Evolutionary conservation across 1,139 yeast species (phyloP).

Genomic region (Pichia sp.): DNA sequence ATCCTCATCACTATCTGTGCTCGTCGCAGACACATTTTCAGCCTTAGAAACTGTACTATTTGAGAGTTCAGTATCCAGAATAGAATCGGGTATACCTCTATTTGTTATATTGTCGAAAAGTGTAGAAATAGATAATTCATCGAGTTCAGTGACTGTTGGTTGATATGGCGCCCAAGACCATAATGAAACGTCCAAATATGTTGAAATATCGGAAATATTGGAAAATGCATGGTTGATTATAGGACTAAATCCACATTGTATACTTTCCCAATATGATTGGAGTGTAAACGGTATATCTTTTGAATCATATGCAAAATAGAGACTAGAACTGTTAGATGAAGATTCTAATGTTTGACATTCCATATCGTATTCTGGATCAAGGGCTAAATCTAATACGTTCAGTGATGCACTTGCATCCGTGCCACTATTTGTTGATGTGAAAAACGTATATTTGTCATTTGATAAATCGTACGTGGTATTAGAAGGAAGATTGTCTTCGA

Average conservation of each 20-base stretch:
- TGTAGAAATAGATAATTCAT: slow-evolving; percentile 6
- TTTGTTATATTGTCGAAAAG: neutral
- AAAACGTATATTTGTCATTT: slow-evolving; percentile 19
- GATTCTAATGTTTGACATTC: neutral
- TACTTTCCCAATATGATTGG: slow-evolving; percentile 35
- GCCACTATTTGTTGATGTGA: neutral
- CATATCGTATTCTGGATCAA: neutral
- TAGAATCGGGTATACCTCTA: neutral
- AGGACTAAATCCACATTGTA: slow-evolving; percentile 61
- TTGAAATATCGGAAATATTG: slow-evolving; percentile 30
- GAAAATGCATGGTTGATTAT: slow-evolving; percentile 45
- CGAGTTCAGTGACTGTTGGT: slow-evolving; percentile 37
- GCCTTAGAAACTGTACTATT: neutral
- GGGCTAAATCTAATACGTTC: neutral
- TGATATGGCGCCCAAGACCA: slow-evolving; percentile 76
- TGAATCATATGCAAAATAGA: slow-evolving; percentile 29
- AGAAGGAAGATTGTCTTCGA: slow-evolving; percentile 31
- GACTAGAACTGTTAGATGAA: neutral
- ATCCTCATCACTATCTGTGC: slow-evolving; percentile 9
- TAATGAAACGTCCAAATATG: slow-evolving; percentile 37
- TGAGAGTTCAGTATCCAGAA: neutral
- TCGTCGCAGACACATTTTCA: neutral
- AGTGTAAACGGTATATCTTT: slow-evolving; percentile 35
- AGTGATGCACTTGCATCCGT: neutral
- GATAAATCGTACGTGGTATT: slow-evolving; percentile 28